These are phyloP conservation scores for Colletotrichum sp. DNA, from an alignment of 2,329 filamentous ascomycete species.

Conservation along the genomic window DNA sequence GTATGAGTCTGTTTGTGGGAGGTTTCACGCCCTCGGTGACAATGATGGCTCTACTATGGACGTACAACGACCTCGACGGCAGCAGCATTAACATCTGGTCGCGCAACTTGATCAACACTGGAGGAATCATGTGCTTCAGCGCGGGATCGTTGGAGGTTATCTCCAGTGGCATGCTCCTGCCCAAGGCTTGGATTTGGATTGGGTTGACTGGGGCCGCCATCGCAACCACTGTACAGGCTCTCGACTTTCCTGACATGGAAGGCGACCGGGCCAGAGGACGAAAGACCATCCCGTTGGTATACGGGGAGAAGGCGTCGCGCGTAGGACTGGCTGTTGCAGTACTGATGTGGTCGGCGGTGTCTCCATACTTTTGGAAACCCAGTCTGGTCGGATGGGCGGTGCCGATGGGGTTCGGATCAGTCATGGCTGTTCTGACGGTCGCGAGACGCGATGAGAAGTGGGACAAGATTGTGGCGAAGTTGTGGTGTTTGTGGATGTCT, in stretches of 20 bases:
- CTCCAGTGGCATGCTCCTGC: conserved; percentile 1
- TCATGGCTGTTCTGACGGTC: conserved; percentile 20
- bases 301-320: conserved; percentile 24
- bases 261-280: conserved; percentile 30
- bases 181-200: conserved; percentile 23
- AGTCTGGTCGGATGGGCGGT: neutral
- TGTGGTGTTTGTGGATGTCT: conserved; percentile 28
- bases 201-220: conserved; percentile 24
- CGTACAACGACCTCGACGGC: conserved; percentile 34
- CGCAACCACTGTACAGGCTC: conserved; percentile 29
- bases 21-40: conserved; percentile 22
- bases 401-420: neutral
- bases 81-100: conserved; percentile 21
- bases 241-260: conserved; percentile 28
- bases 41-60: conserved; percentile 29
- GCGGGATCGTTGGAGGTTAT: conserved; percentile 27
- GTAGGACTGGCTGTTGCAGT: conserved; percentile 21
- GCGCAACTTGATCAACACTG: conserved; percentile 30
- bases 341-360: neutral
- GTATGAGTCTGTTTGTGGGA: conserved; percentile 14
- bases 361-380: neutral
- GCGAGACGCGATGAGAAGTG: conserved; percentile 20
- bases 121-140: conserved; percentile 30
- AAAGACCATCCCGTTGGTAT: conserved; percentile 28
- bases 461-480: conserved; percentile 26